Percentiles rank a stretch among this genome's conserved stretches.
phyloP scores from a whole-genome alignment of 371 early-diverging fungal species.

The Polyrhizophydium stewartii region DNA sequence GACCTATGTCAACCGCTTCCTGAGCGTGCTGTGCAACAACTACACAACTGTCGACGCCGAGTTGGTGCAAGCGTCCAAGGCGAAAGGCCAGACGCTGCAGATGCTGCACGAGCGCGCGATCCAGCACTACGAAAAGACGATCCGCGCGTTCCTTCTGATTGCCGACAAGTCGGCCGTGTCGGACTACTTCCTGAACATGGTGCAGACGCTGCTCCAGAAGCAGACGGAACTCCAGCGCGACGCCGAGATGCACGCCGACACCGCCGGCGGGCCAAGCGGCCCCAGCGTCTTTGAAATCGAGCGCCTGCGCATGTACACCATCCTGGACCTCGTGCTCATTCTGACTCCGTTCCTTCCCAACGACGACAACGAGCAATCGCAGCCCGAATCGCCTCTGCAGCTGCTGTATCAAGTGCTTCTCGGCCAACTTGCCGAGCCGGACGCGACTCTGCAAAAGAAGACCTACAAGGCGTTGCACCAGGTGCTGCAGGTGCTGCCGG shows the following conservation, averaged over 20 bases:
- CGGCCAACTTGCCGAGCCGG: constrained; percentile 55
- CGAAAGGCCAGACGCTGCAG: constrained; percentile 39
- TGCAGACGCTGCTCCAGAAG: constrained; percentile 17
- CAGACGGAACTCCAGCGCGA: constrained; percentile 15
- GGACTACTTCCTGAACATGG: constrained; percentile 39
- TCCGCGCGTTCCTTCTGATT: constrained; percentile 32
- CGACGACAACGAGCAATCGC: constrained; percentile 31
- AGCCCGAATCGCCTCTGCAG: constrained; percentile 21
- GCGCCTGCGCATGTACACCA: constrained; percentile 29
- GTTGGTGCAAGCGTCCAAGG: constrained; percentile 14
- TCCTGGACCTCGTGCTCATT: constrained; percentile 40
- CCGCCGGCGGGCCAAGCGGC: neutral
- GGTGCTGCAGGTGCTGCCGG: constrained; percentile 41
- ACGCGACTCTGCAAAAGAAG: constrained; percentile 85
- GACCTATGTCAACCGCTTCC: constrained; percentile 27
- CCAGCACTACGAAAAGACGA: constrained; percentile 28
- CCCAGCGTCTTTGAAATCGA: constrained; percentile 9
- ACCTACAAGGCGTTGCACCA: constrained; percentile 83
- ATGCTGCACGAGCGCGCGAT: constrained; percentile 37
- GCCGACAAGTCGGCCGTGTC: constrained; percentile 24
- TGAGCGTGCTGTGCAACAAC: constrained; percentile 39
- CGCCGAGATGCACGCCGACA: neutral
- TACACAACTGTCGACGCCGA: constrained; percentile 33
- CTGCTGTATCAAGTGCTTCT: constrained; percentile 33
- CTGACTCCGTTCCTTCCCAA: constrained; percentile 44